Percentiles rank a stretch among this genome's conserved stretches.
These are phyloP conservation scores for Fusarium papillatum DNA, from an alignment of 2,329 filamentous ascomycete genomes.

Conservation along the genomic window DNA sequence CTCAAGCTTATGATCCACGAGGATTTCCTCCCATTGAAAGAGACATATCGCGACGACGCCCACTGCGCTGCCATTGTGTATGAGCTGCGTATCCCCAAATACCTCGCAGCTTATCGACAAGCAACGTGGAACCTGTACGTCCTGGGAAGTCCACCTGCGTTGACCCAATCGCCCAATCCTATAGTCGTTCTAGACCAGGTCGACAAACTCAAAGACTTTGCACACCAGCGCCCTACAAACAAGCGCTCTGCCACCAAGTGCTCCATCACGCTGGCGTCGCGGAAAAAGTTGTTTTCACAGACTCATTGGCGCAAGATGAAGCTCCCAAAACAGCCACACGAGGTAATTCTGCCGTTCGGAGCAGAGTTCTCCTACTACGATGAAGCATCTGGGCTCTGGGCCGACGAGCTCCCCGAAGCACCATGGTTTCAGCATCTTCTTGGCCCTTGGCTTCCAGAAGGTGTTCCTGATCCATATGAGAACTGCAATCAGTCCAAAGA, in stretches of 20 bases:
- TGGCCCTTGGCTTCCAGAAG: constrained; percentile 44
- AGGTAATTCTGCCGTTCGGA: constrained; percentile 33
- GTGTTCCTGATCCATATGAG: constrained; percentile 28
- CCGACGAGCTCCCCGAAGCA: constrained; percentile 10
- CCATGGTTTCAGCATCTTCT: constrained; percentile 17
- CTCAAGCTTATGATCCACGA: constrained; percentile 38
- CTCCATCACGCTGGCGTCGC: constrained; percentile 39
- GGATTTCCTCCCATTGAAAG: constrained; percentile 37
- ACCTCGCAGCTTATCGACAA: constrained; percentile 51
- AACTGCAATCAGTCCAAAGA: background rate
- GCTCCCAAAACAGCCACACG: constrained; percentile 16
- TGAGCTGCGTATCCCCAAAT: constrained; percentile 60
- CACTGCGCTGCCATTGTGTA: constrained; percentile 60
- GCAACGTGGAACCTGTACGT: constrained; percentile 30
- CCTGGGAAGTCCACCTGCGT: constrained; percentile 1
- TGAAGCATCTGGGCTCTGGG: constrained; percentile 21
- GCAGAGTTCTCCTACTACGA: constrained; percentile 37
- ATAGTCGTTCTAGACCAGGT: too few species aligned
- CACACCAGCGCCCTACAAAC: too few species aligned
- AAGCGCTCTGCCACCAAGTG: background rate
- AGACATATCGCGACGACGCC: background rate
- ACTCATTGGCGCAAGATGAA: constrained; percentile 42
- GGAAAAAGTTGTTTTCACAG: constrained; percentile 41
- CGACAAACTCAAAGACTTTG: too few species aligned
- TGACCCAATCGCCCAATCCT: background rate